Percentiles rank a stretch among this genome's conserved stretches.
phyloP scores from a whole-genome alignment of 768 basidiomycete species.

The Infundibulicybe gibba region DNA sequence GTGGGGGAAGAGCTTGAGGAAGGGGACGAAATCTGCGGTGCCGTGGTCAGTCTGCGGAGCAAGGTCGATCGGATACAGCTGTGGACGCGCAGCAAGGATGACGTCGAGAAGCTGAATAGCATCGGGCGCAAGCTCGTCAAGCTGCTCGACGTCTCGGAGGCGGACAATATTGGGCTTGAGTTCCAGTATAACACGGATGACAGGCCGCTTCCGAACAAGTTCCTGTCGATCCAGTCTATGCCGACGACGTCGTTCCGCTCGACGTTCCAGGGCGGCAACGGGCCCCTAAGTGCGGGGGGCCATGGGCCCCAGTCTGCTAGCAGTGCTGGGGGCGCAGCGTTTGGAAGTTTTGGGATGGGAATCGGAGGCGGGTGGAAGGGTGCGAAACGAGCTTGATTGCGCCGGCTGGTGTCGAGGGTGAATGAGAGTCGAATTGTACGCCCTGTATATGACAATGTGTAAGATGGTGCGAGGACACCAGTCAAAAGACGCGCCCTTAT shows the following conservation, averaged over 20 bases:
- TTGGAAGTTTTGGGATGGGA: conserved; percentile 43
- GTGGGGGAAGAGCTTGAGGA: conserved; percentile 81
- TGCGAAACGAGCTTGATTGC: too few species aligned
- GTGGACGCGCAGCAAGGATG: conserved; percentile 85
- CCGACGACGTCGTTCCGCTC: conserved; percentile 67
- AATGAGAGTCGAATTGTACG: too few species aligned
- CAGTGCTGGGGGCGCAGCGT: conserved; percentile 33
- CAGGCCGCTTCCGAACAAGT: conserved; percentile 76
- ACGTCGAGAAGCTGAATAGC: conserved; percentile 78
- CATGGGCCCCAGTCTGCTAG: background rate
- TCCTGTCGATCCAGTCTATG: conserved; percentile 72
- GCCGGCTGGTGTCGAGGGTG: too few species aligned
- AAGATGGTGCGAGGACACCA: too few species aligned
- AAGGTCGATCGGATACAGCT: conserved; percentile 91
- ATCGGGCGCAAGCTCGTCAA: conserved; percentile 84
- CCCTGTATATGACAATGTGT: too few species aligned
- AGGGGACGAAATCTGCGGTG: conserved; percentile 75
- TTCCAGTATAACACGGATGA: conserved; percentile 96
- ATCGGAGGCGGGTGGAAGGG: conserved; percentile 20
- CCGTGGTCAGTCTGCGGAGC: conserved; percentile 82
- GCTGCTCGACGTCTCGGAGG: conserved; percentile 76
- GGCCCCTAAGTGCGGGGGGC: conserved; percentile 15
- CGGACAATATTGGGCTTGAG: conserved; percentile 79
- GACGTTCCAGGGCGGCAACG: conserved; percentile 44
- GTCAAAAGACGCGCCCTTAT: too few species aligned